These are phyloP conservation scores for Pseudocercospora fijiensis DNA, from an alignment of 2,329 filamentous ascomycete species.

Conservation along the genomic window DNA sequence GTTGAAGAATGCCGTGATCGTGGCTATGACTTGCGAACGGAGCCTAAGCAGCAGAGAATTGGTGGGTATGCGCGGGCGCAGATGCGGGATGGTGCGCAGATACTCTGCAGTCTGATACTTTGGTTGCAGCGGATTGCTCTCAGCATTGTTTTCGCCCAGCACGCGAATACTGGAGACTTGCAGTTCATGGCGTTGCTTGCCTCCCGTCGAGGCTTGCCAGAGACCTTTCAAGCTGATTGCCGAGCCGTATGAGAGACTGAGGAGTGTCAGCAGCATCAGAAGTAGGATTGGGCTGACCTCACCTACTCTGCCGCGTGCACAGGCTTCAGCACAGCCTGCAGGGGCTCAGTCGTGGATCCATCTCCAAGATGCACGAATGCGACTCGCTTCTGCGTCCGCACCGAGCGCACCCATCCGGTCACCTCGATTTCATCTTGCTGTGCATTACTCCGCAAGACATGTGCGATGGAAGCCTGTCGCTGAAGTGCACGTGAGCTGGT, in stretches of 20 bases:
- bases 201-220: slow-evolving; percentile 69
- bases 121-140: slow-evolving; percentile 93
- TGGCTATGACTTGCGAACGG: slow-evolving; percentile 74
- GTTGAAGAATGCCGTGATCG: slow-evolving; percentile 73
- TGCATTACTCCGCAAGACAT: slow-evolving; percentile 29
- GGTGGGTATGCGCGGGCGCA: slow-evolving; percentile 76
- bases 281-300: slow-evolving; percentile 6
- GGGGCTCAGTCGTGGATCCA: slow-evolving; percentile 73
- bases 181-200: slow-evolving; percentile 75
- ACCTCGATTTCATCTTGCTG: slow-evolving; percentile 46
- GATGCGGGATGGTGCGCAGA: slow-evolving; percentile 81
- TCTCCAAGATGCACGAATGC: slow-evolving; percentile 85
- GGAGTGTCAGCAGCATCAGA: slow-evolving; percentile 8
- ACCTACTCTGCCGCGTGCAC: slow-evolving; percentile 70
- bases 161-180: slow-evolving; percentile 68
- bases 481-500: slow-evolving; percentile 22
- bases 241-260: slow-evolving; percentile 75
- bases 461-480: slow-evolving; percentile 27
- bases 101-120: slow-evolving; percentile 92
- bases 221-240: slow-evolving; percentile 74
- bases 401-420: slow-evolving; percentile 77
- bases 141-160: slow-evolving; percentile 74
- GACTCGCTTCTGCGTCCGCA: slow-evolving; percentile 79
- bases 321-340: slow-evolving; percentile 79
- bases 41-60: slow-evolving; percentile 79